These are phyloP conservation scores for Colletotrichum zoysiae DNA, from an alignment of 2,329 filamentous ascomycete genomes.

Conservation along the genomic window DNA sequence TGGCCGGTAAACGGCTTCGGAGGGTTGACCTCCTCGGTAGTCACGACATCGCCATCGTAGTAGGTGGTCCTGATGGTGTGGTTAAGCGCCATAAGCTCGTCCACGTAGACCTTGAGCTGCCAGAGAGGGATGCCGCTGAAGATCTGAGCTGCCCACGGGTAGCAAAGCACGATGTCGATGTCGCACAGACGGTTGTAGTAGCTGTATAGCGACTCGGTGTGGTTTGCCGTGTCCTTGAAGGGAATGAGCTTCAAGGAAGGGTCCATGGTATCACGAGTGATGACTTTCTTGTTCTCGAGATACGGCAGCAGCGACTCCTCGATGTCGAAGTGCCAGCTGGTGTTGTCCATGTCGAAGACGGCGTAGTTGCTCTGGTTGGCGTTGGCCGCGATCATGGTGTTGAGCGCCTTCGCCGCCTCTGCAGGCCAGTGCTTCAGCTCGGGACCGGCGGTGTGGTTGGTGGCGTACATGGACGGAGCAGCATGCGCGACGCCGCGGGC, in stretches of 20 bases:
- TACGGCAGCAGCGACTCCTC: constrained; percentile 59
- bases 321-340: constrained; percentile 56
- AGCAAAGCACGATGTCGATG: constrained; percentile 56
- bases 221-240: constrained; percentile 54
- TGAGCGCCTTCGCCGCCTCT: constrained; percentile 51
- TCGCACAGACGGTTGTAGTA: constrained; percentile 60
- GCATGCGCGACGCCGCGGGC: constrained; percentile 32
- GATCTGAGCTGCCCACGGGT: constrained; percentile 58
- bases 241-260: constrained; percentile 56
- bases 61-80: constrained; percentile 53
- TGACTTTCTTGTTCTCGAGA: constrained; percentile 56
- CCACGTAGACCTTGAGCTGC: constrained; percentile 59
- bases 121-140: constrained; percentile 58
- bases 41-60: constrained; percentile 51
- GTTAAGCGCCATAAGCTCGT: constrained; percentile 60
- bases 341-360: constrained; percentile 62
- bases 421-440: constrained; percentile 52
- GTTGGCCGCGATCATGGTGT: constrained; percentile 54
- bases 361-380: constrained; percentile 55
- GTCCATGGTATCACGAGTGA: constrained; percentile 57
- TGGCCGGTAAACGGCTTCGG: constrained; percentile 56
- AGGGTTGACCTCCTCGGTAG: constrained; percentile 47
- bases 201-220: constrained; percentile 58
- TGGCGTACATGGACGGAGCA: constrained; percentile 24
- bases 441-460: constrained; percentile 41